A percentile compares a stretch with the other conserved stretches of the same genome.
Conservation (phyloP, 352 stramenopile genomes). For the Aphanomyces cochlioides region DNA sequence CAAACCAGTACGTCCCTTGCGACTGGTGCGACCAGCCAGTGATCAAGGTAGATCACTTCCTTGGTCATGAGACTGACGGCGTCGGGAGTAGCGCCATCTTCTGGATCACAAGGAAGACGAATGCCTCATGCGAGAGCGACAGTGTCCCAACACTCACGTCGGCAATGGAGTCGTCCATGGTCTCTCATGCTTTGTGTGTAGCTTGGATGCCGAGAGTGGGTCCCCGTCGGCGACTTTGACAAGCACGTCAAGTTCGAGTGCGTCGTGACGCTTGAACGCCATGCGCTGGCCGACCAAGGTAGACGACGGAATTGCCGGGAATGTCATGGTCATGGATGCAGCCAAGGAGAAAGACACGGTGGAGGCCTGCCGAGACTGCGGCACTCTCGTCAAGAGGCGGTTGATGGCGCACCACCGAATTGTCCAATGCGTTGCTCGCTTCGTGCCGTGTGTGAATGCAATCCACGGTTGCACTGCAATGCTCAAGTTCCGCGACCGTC, state of each 20-base stretch:
- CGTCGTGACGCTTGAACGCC: slow-evolving; percentile 49
- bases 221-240: slow-evolving; percentile 56
- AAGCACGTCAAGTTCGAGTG: slow-evolving; percentile 49
- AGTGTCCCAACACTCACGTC: slow-evolving; percentile 54
- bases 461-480: slow-evolving; percentile 55
- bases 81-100: slow-evolving; percentile 40
- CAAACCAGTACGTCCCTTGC: slow-evolving; percentile 55
- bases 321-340: not conserved
- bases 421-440: slow-evolving; percentile 54
- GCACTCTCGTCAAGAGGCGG: slow-evolving; percentile 39
- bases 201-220: slow-evolving; percentile 61
- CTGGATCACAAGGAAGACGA: slow-evolving; percentile 78
- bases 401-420: slow-evolving; percentile 41
- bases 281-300: slow-evolving; percentile 44
- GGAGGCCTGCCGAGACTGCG: slow-evolving; percentile 52
- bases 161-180: not conserved
- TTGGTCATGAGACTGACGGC: not conserved
- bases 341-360: slow-evolving; percentile 48
- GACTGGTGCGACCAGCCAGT: slow-evolving; percentile 63
- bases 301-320: not conserved
- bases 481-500: slow-evolving; percentile 61
- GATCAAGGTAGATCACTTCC: slow-evolving; percentile 40
- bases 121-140: slow-evolving; percentile 58
- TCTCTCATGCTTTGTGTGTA: not conserved
- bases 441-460: slow-evolving; percentile 66